A percentile compares a stretch with the other conserved stretches of the same genome.
These are phyloP conservation scores for Hordeum vulgare DNA, from an alignment of 176 grass and related monocot species.

Conservation along the genomic window MorexV3_pseudomolecules_assembly NC_058524.1:525390644-525391143, in stretches of 20 bases:
- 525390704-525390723: too few relatives aligned
- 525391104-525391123: constrained; percentile 19
- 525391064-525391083: not conserved
- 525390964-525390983: constrained; percentile 31
- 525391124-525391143: constrained; percentile 33
- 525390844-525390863: constrained; percentile 39
- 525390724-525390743: not conserved
- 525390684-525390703: too few relatives aligned
- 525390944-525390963: constrained; percentile 30
- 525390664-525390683: too few relatives aligned
- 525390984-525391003: constrained; percentile 47
- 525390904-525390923: constrained; percentile 29
- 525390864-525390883: constrained; percentile 47
- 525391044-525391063: constrained; percentile 30
- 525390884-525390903: constrained; percentile 45
- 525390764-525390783: not conserved
- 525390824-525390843: constrained; percentile 44
- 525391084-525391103: constrained; percentile 27
- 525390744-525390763: not conserved
- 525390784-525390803: constrained; percentile 43
- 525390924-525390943: not conserved
- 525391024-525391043: constrained; percentile 48
- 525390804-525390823: constrained; percentile 47
- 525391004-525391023: constrained; percentile 49
- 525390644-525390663: too few relatives aligned